Evolutionary conservation across 768 basidiomycete genomes (phyloP).

Genomic region (Hygrophoropsis aurantiaca): DNA sequence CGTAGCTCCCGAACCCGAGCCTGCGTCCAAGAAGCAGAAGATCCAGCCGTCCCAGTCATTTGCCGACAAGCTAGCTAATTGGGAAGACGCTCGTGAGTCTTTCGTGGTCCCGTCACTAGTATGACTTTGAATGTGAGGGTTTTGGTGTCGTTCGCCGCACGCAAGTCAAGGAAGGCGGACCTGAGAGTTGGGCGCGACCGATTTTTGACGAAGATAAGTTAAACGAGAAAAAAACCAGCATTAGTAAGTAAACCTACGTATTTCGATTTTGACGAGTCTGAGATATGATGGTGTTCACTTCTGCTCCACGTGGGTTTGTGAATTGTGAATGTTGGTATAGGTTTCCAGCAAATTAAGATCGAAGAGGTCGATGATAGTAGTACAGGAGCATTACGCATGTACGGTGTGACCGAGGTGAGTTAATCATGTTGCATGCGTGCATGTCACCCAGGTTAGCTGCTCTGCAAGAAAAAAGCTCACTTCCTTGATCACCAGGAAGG

Average conservation of each 20-base stretch:
- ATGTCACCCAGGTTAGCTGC: no score
- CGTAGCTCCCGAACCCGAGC: conserved; percentile 30
- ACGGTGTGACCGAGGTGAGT: conserved; percentile 84
- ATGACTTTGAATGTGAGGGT: conserved; percentile 36
- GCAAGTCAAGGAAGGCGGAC: no score
- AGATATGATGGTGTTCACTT: background rate
- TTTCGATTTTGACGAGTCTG: conserved; percentile 65
- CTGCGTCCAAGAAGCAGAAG: conserved; percentile 57
- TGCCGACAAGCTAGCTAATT: conserved; percentile 60
- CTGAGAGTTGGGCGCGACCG: no score
- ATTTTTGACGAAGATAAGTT: no score
- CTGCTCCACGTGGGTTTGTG: background rate
- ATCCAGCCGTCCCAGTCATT: conserved; percentile 49
- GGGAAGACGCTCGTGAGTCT: conserved; percentile 52
- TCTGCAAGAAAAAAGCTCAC: no score
- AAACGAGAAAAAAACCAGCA: no score
- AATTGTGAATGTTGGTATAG: conserved; percentile 41
- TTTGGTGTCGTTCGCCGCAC: no score
- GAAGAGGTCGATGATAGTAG: conserved; percentile 58
- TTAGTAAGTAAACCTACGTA: no score
- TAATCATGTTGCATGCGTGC: background rate
- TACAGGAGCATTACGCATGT: conserved; percentile 63
- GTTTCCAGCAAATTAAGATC: conserved; percentile 96
- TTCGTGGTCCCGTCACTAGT: conserved; percentile 38
- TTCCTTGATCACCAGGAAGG: conserved; percentile 59